Conservation (phyloP, 805 yeast species). For the Lachancea waltii region DNA sequence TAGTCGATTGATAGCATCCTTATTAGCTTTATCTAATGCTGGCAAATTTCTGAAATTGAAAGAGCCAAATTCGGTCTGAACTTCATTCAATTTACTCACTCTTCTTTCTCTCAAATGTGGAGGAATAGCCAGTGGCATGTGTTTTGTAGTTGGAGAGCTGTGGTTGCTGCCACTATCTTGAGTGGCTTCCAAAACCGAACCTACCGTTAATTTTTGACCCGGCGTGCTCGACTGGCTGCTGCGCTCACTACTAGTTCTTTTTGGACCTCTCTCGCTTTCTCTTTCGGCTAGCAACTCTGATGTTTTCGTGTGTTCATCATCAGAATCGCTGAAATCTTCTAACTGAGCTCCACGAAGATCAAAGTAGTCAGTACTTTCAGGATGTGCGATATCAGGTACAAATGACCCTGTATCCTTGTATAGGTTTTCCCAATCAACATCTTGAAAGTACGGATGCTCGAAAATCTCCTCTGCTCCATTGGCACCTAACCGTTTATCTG, state of each 20-base stretch:
- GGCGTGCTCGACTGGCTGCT: conserved; percentile 16
- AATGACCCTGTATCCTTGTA: conserved; percentile 72
- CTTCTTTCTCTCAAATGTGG: conserved; percentile 62
- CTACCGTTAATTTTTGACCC: conserved; percentile 22
- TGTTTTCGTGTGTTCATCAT: conserved; percentile 3
- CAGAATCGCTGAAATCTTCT: conserved; percentile 31
- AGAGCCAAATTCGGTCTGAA: conserved; percentile 78
- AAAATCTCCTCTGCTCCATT: conserved; percentile 75
- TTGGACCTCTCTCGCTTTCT: conserved; percentile 1
- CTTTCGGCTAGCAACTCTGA: conserved; percentile 1
- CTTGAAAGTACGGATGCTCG: conserved; percentile 68
- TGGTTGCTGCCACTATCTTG: conserved; percentile 27
- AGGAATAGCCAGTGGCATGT: conserved; percentile 44
- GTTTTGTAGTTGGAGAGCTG: conserved; percentile 33
- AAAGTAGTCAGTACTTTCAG: conserved; percentile 86
- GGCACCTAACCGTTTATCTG: conserved; percentile 64
- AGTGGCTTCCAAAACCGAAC: conserved; percentile 26
- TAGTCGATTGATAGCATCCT: conserved; percentile 81
- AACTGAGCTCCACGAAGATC: conserved; percentile 84
- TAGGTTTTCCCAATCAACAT: conserved; percentile 66
- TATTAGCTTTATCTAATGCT: conserved; percentile 88
- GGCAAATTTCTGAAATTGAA: conserved; percentile 85
- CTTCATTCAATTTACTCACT: conserved; percentile 64
- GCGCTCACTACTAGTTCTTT: conserved; percentile 10
- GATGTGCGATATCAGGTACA: conserved; percentile 70